These are phyloP conservation scores for Arthroderma uncinatum DNA, from an alignment of 2,329 filamentous ascomycete species.

Conservation along the genomic window DNA sequence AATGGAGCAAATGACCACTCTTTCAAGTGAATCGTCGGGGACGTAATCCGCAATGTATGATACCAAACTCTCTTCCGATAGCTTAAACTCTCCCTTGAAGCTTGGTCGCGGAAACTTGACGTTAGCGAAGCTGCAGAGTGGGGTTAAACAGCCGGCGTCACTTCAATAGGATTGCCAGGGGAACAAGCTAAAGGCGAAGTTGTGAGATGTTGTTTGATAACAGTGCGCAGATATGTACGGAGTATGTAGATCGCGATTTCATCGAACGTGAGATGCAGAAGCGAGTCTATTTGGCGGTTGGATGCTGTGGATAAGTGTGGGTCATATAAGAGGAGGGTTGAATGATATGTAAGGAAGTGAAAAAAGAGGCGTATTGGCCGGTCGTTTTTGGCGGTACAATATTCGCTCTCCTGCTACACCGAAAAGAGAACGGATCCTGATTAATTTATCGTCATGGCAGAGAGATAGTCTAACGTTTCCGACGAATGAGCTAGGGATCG, in stretches of 20 bases:
- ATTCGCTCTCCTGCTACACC: not conserved
- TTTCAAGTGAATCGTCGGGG: not conserved
- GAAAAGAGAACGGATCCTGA: conserved; percentile 5
- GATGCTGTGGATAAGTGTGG: not conserved
- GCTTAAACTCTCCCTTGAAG: conserved; percentile 6
- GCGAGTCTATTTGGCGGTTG: conserved; percentile 5
- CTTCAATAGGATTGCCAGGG: conserved; percentile 7
- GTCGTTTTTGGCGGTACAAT: not conserved
- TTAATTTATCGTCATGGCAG: conserved; percentile 7
- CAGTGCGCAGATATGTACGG: not conserved
- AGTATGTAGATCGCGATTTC: conserved; percentile 4
- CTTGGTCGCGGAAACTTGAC: conserved; percentile 7
- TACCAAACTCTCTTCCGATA: conserved; percentile 4
- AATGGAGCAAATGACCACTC: conserved; percentile 6
- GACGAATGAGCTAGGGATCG: conserved; percentile 8
- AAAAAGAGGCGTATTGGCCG: conserved; percentile 1
- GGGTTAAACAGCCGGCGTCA: conserved; percentile 3
- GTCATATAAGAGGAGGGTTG: conserved; percentile 1
- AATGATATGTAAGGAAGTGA: conserved; percentile 4
- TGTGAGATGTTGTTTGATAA: conserved; percentile 4
- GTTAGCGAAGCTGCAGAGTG: conserved; percentile 6
- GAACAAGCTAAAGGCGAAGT: conserved; percentile 1
- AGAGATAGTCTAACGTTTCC: conserved; percentile 4
- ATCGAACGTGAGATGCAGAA: conserved; percentile 5
- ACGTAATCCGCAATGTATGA: conserved; percentile 2